A percentile compares a stretch with the other conserved stretches of the same genome.
Conservation (phyloP, 78 protist species). For the Dictyostelium capitatum region DNA sequence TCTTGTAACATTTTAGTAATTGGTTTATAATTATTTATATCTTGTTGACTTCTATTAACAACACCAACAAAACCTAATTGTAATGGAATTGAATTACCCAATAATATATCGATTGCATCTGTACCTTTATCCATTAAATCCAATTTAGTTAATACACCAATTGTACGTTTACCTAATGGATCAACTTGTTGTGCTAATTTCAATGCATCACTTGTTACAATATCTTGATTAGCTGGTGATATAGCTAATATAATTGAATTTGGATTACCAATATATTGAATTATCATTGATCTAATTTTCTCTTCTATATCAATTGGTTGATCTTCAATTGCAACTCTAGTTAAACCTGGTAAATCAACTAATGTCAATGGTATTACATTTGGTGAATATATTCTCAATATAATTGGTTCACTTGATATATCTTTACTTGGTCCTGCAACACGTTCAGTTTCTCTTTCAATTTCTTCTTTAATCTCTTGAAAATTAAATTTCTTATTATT, state of each 20-base stretch:
- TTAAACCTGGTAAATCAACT: slow-evolving; percentile 99
- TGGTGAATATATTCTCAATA: slow-evolving; percentile 92
- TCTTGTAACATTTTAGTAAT: slow-evolving; percentile 59
- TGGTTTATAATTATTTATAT: slow-evolving; percentile 62
- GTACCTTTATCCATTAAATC: slow-evolving; percentile 96
- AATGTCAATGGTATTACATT: slow-evolving; percentile 96
- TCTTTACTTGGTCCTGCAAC: slow-evolving; percentile 88
- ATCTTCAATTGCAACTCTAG: slow-evolving; percentile 94
- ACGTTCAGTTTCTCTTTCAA: slow-evolving; percentile 89
- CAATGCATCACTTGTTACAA: slow-evolving; percentile 96
- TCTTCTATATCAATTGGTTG: slow-evolving; percentile 96
- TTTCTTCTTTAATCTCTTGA: slow-evolving; percentile 83
- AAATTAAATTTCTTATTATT: slow-evolving; percentile 85
- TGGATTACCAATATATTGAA: slow-evolving; percentile 83
- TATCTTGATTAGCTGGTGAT: slow-evolving; percentile 96
- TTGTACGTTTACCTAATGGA: slow-evolving; percentile 93
- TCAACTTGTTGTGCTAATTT: slow-evolving; percentile 93
- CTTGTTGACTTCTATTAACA: slow-evolving; percentile 93
- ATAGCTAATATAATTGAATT: slow-evolving; percentile 97
- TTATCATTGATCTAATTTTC: slow-evolving; percentile 87
- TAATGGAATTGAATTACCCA: slow-evolving; percentile 84
- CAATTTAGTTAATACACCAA: slow-evolving; percentile 97
- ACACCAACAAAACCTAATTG: slow-evolving; percentile 92
- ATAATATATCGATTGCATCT: slow-evolving; percentile 93
- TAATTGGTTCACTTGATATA: slow-evolving; percentile 92